These are phyloP conservation scores for Acidomyces sp. DNA, from an alignment of 495 filamentous ascomycete species.

Conservation along the genomic window DNA sequence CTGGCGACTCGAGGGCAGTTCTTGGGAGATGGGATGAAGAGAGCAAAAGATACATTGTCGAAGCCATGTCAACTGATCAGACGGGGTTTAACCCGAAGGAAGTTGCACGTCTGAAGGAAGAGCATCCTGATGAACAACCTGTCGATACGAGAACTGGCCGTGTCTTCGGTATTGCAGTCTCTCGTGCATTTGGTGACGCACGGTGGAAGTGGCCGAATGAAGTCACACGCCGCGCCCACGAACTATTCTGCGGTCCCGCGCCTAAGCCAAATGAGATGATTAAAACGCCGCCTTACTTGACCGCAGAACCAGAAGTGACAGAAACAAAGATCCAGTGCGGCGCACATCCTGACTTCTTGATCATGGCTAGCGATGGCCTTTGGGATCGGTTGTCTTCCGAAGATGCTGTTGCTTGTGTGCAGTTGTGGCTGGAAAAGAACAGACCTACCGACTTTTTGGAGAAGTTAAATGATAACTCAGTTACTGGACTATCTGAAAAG, in stretches of 20 bases:
- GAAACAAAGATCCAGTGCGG: conserved; percentile 37
- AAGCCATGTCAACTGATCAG: conserved; percentile 45
- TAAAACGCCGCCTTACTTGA: conserved; percentile 48
- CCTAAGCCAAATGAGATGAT: conserved; percentile 32
- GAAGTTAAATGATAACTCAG: background rate
- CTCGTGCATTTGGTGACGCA: conserved; percentile 51
- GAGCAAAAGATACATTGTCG: conserved; percentile 34
- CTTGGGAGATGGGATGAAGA: conserved; percentile 37
- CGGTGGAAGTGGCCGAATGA: conserved; percentile 48
- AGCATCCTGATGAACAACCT: conserved; percentile 48
- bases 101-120: conserved; percentile 34
- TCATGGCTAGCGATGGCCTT: conserved; percentile 51
- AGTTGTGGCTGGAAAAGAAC: conserved; percentile 38
- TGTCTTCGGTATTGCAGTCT: conserved; percentile 42
- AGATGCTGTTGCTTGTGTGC: conserved; percentile 47
- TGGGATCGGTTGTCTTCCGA: conserved; percentile 49
- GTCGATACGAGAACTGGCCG: conserved; percentile 38
- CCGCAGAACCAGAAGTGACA: conserved; percentile 49
- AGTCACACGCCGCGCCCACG: conserved; percentile 31
- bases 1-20: conserved; percentile 48
- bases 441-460: conserved; percentile 14
- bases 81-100: conserved; percentile 43
- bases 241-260: conserved; percentile 36
- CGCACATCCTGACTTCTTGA: conserved; percentile 40
- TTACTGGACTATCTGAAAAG: too few species aligned